Evolutionary conservation across 176 grass and related monocot genomes (phyloP), one percentile per base, ranked within the genome.

Genomic region (Carex pumila): DNA sequence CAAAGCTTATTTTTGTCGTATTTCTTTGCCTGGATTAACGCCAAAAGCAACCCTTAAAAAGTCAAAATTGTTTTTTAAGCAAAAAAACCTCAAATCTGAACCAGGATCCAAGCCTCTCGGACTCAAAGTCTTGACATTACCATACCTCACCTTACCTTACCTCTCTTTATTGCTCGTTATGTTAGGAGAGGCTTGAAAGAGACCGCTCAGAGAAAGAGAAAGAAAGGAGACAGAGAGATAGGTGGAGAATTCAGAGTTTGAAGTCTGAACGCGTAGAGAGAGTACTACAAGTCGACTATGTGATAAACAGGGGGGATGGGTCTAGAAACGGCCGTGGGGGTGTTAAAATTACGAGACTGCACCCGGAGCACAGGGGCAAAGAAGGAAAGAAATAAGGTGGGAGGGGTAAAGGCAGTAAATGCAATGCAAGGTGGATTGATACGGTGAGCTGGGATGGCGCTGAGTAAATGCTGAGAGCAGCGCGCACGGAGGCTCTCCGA

Each of bases 161-260:
- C 81, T 81, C 73, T 83, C 81, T 83, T 83, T 83, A 83, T 83
- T 63, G 81, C n/a, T 83, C 9, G 81, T 66, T 66, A 83, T 69
- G 81, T 68, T 83, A 69, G 81, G 81, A 68, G 79, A 29, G n/a
- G 47, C 18, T 1, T 69, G 81, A 83, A 83, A 83, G 81, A 37
- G 81, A 83, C 81, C 11, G 41, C 62, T 32, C 81, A 32, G 47
- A 18, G 62, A 81, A 5, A 66, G 59, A 58, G 59, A 82, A 3
- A 67, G 47, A 66, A 15, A 43, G 17, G 61, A 55, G 41, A 82
- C 18, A 82, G 59, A 67, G 59, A 45, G 79, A 63, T 43, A 22
- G 21, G 22, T 76, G 47, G 72, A 22, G 72, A 55, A 76, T 53
- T 76, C 12, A 81, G 59, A 64, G 57, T 41, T 45, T 45, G 52